These are phyloP conservation scores for Fraxinus angustifolia DNA, from an alignment of 305 asterid species.

Conservation along the genomic window DNA sequence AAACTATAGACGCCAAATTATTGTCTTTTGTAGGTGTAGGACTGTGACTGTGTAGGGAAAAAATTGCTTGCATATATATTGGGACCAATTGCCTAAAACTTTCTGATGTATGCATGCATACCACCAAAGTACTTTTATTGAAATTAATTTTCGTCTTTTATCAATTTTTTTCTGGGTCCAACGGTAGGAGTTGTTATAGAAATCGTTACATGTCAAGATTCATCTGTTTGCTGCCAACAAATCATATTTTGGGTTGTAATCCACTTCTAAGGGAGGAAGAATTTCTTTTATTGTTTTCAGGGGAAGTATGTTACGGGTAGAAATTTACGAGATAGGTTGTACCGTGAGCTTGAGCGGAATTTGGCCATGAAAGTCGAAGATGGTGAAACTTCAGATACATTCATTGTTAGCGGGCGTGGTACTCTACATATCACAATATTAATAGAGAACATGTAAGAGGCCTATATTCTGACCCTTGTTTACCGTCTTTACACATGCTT, in stretches of 20 bases:
- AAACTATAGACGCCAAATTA: neutral
- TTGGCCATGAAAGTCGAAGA: slow-evolving; percentile 98
- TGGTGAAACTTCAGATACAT: slow-evolving; percentile 94
- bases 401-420: slow-evolving; percentile 94
- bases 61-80: neutral
- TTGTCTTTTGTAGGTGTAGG: neutral
- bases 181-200: neutral
- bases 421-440: slow-evolving; percentile 93
- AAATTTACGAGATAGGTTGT: slow-evolving; percentile 85
- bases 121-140: neutral
- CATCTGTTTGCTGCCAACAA: neutral
- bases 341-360: slow-evolving; percentile 92
- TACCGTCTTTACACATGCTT: neutral
- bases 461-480: slow-evolving; percentile 1
- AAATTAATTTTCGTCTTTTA: neutral
- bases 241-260: neutral
- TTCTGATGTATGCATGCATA: neutral
- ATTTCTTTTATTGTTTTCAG: slow-evolving; percentile 35
- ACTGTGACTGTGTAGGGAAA: neutral
- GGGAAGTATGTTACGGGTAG: slow-evolving; percentile 93
- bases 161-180: neutral
- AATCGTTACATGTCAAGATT: neutral
- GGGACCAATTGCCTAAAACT: neutral
- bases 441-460: slow-evolving; percentile 89
- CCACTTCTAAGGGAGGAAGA: neutral